phyloP scores from a whole-genome alignment of 2,329 filamentous ascomycete species.

The Talaromyces sp. region DNA sequence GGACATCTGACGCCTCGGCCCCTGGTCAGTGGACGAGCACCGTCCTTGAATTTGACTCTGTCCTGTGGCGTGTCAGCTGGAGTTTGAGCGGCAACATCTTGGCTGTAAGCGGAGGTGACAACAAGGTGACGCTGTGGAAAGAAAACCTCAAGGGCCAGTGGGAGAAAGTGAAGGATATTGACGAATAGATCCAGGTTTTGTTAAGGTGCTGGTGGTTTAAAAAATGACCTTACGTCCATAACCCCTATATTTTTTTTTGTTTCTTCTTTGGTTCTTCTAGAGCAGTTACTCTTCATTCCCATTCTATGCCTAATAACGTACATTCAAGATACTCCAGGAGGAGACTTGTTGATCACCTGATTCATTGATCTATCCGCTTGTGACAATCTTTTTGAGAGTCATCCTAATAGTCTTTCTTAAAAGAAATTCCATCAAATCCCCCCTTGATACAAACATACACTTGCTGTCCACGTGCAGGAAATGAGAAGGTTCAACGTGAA shows the following conservation, averaged over 20 bases:
- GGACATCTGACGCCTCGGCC: slow-evolving; percentile 70
- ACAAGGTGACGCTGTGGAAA: slow-evolving; percentile 97
- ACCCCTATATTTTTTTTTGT: not conserved
- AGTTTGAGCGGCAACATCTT: slow-evolving; percentile 94
- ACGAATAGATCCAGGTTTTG: slow-evolving; percentile 54
- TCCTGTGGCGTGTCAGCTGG: slow-evolving; percentile 97
- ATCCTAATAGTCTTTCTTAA: not conserved
- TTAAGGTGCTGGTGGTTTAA: not conserved
- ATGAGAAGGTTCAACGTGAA: too few relatives aligned
- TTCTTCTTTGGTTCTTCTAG: not conserved
- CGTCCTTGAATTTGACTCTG: slow-evolving; percentile 77
- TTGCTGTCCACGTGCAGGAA: too few relatives aligned
- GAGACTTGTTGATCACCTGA: not conserved
- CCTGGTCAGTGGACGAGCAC: slow-evolving; percentile 77
- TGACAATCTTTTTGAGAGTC: not conserved
- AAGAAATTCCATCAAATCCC: not conserved
- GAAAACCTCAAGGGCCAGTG: slow-evolving; percentile 94
- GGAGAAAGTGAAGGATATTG: slow-evolving; percentile 95
- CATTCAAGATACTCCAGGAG: not conserved
- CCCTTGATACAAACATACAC: too few relatives aligned
- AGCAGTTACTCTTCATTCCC: not conserved
- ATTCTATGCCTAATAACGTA: not conserved
- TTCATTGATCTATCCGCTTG: not conserved
- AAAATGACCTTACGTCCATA: slow-evolving; percentile 3
- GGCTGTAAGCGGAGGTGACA: slow-evolving; percentile 88